These are phyloP conservation scores for Uncinocarpus reesii DNA, from an alignment of 2,329 filamentous ascomycete genomes.

Conservation along the genomic window DNA sequence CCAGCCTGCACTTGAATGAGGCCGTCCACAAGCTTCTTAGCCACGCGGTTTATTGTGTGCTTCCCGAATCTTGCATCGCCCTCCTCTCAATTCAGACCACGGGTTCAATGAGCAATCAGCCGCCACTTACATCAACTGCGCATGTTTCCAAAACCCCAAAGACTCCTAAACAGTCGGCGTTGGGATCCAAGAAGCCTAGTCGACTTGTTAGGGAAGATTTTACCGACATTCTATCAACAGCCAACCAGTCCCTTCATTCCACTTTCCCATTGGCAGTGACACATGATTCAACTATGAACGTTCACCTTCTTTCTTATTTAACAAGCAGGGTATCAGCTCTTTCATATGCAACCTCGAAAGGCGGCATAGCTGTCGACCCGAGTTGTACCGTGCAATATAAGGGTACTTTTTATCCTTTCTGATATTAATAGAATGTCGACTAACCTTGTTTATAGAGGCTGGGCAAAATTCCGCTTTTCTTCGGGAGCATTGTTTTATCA, in stretches of 20 bases:
- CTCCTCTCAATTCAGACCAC: conserved; percentile 56
- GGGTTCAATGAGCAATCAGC: conserved; percentile 13
- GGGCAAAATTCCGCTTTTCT: conserved; percentile 34
- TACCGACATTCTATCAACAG: conserved; percentile 29
- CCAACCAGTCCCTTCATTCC: conserved; percentile 26
- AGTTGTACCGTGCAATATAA: conserved; percentile 29
- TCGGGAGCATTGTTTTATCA: conserved; percentile 32
- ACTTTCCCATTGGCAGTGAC: conserved; percentile 27
- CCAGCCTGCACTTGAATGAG: conserved; percentile 30
- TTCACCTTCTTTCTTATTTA: conserved; percentile 30
- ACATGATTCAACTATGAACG: conserved; percentile 33
- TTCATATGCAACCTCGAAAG: conserved; percentile 31
- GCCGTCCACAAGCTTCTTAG: conserved; percentile 50
- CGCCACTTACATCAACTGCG: conserved; percentile 21
- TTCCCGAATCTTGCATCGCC: conserved; percentile 87
- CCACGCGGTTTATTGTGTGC: conserved; percentile 76
- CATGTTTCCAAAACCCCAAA: conserved; percentile 22
- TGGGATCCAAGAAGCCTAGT: not conserved
- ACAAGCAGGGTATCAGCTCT: conserved; percentile 36
- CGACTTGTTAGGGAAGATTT: conserved; percentile 28
- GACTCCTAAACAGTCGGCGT: conserved; percentile 7
- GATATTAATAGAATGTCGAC: not conserved
- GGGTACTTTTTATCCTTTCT: conserved; percentile 21
- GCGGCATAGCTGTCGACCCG: conserved; percentile 17
- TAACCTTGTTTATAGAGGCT: conserved; percentile 25